Evolutionary conservation across 345 rosid genomes (phyloP).

Genomic region (Leavenworthia alabamica): DNA sequence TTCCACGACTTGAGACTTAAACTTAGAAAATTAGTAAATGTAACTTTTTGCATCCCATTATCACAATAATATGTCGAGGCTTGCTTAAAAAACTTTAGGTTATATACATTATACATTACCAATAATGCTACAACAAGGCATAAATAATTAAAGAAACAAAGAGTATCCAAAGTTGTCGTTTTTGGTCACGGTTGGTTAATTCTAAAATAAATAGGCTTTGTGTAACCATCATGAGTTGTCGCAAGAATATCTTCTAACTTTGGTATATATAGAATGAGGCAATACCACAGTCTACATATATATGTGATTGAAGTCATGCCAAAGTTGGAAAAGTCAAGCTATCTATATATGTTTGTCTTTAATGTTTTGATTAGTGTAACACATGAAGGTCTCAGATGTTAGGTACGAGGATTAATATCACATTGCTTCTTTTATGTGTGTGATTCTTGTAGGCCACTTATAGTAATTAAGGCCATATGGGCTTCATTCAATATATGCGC

Average conservation of each 20-base stretch:
- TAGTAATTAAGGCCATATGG: background rate
- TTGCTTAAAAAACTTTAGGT: background rate
- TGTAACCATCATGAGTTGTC: slow-evolving; percentile 11
- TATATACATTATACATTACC: background rate
- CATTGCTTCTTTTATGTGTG: background rate
- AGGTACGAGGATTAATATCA: slow-evolving; percentile 31
- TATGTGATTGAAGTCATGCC: slow-evolving; percentile 13
- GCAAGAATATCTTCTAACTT: background rate
- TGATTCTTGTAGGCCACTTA: slow-evolving; percentile 10
- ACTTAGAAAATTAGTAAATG: background rate
- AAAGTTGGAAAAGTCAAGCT: slow-evolving; percentile 24
- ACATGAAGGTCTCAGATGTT: slow-evolving; percentile 22
- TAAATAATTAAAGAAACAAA: background rate
- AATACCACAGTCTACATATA: slow-evolving; percentile 19
- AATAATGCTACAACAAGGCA: slow-evolving; percentile 5
- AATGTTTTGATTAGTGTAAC: slow-evolving; percentile 26
- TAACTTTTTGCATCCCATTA: slow-evolving; percentile 6
- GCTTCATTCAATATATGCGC: background rate
- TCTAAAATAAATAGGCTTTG: background rate
- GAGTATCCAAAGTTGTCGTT: background rate
- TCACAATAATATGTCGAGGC: background rate
- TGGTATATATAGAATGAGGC: background rate
- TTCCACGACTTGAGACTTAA: slow-evolving; percentile 9
- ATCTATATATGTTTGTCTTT: slow-evolving; percentile 13
- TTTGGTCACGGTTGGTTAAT: slow-evolving; percentile 1